phyloP scores from a whole-genome alignment of 2,329 filamentous ascomycete genomes.

The Rhynchosporium secalis region DNA sequence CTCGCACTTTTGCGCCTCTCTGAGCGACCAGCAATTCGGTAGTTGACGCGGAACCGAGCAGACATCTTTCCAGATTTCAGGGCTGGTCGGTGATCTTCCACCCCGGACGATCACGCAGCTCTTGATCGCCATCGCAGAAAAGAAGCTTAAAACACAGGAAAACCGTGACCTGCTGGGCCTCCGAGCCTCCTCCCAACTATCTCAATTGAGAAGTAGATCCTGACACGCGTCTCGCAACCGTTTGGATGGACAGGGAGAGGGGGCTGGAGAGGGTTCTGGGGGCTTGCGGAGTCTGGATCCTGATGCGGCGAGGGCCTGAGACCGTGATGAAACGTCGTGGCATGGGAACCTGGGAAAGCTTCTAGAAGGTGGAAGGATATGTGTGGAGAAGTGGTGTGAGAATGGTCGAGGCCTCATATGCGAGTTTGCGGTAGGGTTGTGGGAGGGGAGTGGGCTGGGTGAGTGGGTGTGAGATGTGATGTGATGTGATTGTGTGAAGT shows the following conservation, averaged over 20 bases:
- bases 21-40: background rate
- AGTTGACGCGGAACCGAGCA: background rate
- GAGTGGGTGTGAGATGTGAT: background rate
- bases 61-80: background rate
- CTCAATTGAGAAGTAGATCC: too few species aligned
- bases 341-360: background rate
- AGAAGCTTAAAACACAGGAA: slow-evolving; percentile 1
- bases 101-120: slow-evolving; percentile 12
- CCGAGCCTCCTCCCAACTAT: background rate
- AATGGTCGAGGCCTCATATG: background rate
- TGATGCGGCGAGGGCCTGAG: slow-evolving; percentile 7
- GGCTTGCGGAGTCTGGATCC: background rate
- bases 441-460: background rate
- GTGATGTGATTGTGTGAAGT: slow-evolving; percentile 1
- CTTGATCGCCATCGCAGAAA: background rate
- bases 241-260: slow-evolving; percentile 4
- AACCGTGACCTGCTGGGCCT: slow-evolving; percentile 1
- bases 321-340: slow-evolving; percentile 9
- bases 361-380: slow-evolving; percentile 8
- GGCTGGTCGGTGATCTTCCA: slow-evolving; percentile 8
- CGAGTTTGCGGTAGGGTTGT: background rate
- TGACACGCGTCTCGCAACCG: slow-evolving; percentile 13
- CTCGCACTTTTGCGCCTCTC: background rate
- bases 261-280: background rate
- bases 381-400: background rate